Evolutionary conservation across 1,139 yeast genomes (phyloP), one percentile per base, ranked within the genome.

Genomic region (Torulaspora pretoriensis): DNA sequence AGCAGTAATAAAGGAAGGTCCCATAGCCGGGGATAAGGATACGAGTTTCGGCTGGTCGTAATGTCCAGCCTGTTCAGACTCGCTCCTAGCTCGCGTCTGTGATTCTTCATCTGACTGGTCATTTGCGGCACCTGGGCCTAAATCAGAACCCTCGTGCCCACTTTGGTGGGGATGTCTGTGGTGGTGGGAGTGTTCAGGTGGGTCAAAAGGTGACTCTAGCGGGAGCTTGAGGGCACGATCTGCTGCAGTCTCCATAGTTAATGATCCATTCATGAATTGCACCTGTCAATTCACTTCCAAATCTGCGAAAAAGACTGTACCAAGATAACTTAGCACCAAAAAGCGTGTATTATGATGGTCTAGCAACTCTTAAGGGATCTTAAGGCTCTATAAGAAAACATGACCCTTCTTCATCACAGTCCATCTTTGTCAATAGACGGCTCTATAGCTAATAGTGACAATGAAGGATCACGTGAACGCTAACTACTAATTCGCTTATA

Each of bases 161-260:
- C 16, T 16, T 13, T 17, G 22, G 22, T 39, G 38, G 28, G 34
- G 22, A 25, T 35, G 43, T 16, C 33, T 33, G 16, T 19, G 47
- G 16, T 29, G 40, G 24, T 38, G 42, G 12, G 31, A 19, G 28
- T 38, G 48, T 7, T 37, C 47, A 4, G 29, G 13, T n/a, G 46
- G 29, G 10, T 40, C 46, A 33, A 44, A 44, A 10, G 47, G 44
- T 12, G 50, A 40, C 30, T 44, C 50, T 34, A 47, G 32, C 31
- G 50, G 47, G 31, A 42, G 37, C 26, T 42, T 42, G 9, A 47
- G 35, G 12, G 40, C 46, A 37, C 45, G 45, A 27, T 43, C 45
- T n/a, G 50, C 45, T 23, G 45, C 36, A 35, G 38, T 39, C 24
- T 46, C 49, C 41, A 40, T 42, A 23, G 46, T 36, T 38, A 40